Evolutionary conservation across 83 land plant species (phyloP).

Genomic region (Picea abies): DNA sequence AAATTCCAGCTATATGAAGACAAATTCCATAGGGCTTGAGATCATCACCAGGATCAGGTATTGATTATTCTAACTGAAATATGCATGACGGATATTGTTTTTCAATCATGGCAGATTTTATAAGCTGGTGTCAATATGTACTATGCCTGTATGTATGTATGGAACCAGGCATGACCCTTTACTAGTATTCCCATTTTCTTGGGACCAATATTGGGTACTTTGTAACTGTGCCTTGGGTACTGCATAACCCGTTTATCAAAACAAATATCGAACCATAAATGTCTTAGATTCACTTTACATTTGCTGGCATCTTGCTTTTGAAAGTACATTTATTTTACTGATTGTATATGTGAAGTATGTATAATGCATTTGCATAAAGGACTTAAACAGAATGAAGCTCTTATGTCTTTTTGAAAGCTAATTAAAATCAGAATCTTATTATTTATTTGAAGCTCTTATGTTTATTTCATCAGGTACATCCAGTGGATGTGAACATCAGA

Average conservation of each 20-base stretch:
- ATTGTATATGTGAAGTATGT: neutral
- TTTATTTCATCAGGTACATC: neutral
- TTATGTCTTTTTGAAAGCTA: neutral
- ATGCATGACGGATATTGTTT: too few species aligned
- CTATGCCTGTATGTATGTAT: too few species aligned
- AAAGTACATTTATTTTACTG: neutral
- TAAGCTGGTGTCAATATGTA: too few species aligned
- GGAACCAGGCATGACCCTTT: too few species aligned
- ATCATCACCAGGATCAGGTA: too few species aligned
- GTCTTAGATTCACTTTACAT: neutral
- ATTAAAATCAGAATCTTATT: neutral
- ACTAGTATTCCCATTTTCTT: too few species aligned
- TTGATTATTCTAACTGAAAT: too few species aligned
- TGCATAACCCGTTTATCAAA: neutral
- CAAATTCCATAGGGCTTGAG: too few species aligned
- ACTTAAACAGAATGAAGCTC: neutral
- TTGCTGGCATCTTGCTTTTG: neutral
- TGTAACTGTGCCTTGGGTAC: too few species aligned
- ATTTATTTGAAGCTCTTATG: neutral
- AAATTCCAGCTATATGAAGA: too few species aligned
- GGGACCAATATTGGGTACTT: too few species aligned
- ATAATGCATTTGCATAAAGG: neutral
- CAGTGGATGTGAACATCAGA: conserved; percentile 2
- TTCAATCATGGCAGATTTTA: too few species aligned
- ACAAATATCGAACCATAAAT: neutral